Base-by-base conservation (phyloP, 2,329 filamentous ascomycete genomes). In the Metarhizium humberi region DNA sequence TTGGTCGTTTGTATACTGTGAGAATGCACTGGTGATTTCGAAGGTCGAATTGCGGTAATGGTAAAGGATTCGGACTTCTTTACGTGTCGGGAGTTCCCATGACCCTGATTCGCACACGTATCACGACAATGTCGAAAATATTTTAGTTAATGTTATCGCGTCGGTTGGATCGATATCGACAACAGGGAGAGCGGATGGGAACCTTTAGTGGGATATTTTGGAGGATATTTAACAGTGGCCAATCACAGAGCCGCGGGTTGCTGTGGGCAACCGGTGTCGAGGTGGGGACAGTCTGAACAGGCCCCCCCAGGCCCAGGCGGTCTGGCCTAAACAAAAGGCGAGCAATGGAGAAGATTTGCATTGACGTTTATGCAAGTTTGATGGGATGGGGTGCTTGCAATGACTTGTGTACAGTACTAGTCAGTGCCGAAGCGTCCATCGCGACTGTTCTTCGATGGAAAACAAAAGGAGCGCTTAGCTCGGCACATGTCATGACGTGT, bases 41-140 rank as follows among this genome's bases (percentile, higher is more conserved):
- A 54, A 18, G 6, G 51, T 51, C 52, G 45, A 47, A 32, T 30
- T 52, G 48, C 52, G 58, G 56, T 67, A 59, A 71, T 72, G 61
- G 62, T 34, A 25, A 40, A 34, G 25, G 20, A 11, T 38, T 25
- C 30, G 16, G 36, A 36, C 36, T 45, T 10, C 20, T 71, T 61
- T 70, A 75, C 71, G 71, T 69, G 71, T 73, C 66, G 60, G 64
- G 64, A 61, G 60, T 61, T 66, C 59, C 68, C 71, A 75, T 75
- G 59, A 59, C 69, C 65, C 64, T 61, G 63, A 65, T 60, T 14
- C 59, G 61, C 61, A 63, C 62, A 61, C 14, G 40, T 55, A 36
- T 51, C 50, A 11, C 32, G 36, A 51, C 25, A 25, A 25, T 25
- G 25, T 25, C 25, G 25, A 48, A 57, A 30, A 43, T 57, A 67